These are phyloP conservation scores for Vachellia pachyceras DNA, from an alignment of 306 rosid species.

Conservation along the genomic window DNA sequence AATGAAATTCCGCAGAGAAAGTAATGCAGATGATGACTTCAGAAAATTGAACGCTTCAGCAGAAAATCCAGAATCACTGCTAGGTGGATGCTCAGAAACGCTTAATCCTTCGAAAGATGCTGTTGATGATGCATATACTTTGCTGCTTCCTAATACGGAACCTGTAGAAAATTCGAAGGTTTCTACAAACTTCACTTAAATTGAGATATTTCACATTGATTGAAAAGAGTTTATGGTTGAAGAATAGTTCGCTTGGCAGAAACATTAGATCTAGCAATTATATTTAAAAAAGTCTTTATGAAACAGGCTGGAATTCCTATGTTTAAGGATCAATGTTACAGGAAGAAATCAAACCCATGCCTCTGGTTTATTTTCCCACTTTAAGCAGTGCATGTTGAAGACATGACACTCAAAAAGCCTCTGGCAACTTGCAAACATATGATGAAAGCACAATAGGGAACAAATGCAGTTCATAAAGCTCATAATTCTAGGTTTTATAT, in stretches of 20 bases:
- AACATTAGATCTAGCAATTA: not conserved
- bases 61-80: slow-evolving; percentile 40
- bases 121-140: slow-evolving; percentile 46
- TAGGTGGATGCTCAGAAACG: slow-evolving; percentile 42
- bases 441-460: slow-evolving; percentile 1
- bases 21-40: not conserved
- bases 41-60: slow-evolving; percentile 36
- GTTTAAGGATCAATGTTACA: not conserved
- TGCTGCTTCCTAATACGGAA: slow-evolving; percentile 47
- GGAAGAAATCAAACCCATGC: slow-evolving; percentile 1
- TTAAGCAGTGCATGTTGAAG: slow-evolving; percentile 12
- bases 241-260: not conserved
- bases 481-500: not conserved
- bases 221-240: not conserved
- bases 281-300: not conserved
- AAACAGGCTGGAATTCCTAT: not conserved
- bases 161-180: slow-evolving; percentile 45
- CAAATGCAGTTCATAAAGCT: not conserved
- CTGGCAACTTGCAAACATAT: not conserved
- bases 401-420: not conserved
- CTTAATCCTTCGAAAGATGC: slow-evolving; percentile 44
- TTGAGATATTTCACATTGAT: not conserved
- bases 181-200: slow-evolving; percentile 9
- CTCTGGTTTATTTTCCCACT: slow-evolving; percentile 15
- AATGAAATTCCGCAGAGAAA: slow-evolving; percentile 35